phyloP scores from a whole-genome alignment of 202 grass and related monocot species.

The Hordeum pubiflorum region DNA sequence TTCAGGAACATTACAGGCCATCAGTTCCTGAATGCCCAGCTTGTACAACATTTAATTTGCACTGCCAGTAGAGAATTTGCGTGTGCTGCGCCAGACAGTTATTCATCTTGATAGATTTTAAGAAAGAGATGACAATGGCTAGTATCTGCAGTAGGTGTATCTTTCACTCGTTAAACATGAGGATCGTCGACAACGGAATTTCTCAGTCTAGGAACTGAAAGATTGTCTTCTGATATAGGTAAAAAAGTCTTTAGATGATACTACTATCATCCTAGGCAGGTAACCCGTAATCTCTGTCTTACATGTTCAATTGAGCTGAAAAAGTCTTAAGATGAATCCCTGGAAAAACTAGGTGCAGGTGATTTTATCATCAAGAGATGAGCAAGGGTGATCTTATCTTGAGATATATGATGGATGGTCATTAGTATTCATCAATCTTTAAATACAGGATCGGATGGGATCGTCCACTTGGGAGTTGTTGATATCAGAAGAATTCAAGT shows the following conservation, averaged over 20 bases:
- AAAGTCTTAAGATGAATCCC: no score
- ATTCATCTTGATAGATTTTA: no score
- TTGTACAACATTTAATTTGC: no score
- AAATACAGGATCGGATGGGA: neutral
- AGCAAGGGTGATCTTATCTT: neutral
- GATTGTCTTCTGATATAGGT: constrained; percentile 16
- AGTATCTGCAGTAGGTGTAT: no score
- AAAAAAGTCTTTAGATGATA: constrained; percentile 20
- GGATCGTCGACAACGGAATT: no score
- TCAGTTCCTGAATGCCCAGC: no score
- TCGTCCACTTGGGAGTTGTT: neutral
- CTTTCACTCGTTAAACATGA: no score
- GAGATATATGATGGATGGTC: neutral
- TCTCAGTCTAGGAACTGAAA: constrained; percentile 1
- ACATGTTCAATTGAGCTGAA: neutral
- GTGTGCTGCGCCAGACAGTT: no score
- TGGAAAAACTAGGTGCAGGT: neutral
- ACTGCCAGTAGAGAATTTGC: no score
- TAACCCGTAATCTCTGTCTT: neutral
- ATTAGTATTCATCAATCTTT: neutral
- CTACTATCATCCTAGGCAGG: constrained; percentile 5
- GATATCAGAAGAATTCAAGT: neutral
- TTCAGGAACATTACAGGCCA: no score
- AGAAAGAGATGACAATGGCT: no score
- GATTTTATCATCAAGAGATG: neutral